A percentile compares a stretch with the other conserved stretches of the same genome.
phyloP scores from a whole-genome alignment of 192 early-diverging fungal genomes.

The Backusella morwellensis region DNA sequence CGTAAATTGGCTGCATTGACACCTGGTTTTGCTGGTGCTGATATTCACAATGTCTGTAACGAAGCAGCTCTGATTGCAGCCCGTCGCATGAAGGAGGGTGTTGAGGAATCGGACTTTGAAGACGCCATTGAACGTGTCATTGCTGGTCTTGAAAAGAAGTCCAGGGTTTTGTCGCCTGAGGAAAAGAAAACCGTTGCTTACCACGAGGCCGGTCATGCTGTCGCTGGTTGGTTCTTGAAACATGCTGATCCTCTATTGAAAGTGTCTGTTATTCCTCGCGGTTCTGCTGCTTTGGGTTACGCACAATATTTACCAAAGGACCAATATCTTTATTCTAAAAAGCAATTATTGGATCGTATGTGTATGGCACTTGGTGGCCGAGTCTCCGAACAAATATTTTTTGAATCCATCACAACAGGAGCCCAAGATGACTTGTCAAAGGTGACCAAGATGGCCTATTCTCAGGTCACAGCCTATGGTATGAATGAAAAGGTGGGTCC shows the following conservation, averaged over 20 bases:
- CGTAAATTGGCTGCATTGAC: conserved; percentile 92
- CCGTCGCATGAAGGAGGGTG: conserved; percentile 71
- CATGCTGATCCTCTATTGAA: conserved; percentile 96
- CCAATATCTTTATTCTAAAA: conserved; percentile 91
- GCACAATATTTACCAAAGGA: conserved; percentile 99
- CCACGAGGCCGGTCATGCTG: conserved; percentile 99
- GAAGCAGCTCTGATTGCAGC: conserved; percentile 98
- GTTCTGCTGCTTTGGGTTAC: conserved; percentile 94
- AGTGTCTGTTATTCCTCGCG: conserved; percentile 98
- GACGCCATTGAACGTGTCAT: conserved; percentile 97
- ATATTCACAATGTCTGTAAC: conserved; percentile 98
- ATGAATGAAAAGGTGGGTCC: conserved; percentile 91
- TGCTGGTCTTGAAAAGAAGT: conserved; percentile 98
- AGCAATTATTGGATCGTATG: conserved; percentile 89
- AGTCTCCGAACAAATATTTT: conserved; percentile 91
- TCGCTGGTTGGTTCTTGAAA: conserved; percentile 96
- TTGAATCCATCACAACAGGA: conserved; percentile 91
- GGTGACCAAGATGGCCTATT: conserved; percentile 96
- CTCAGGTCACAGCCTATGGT: conserved; percentile 90
- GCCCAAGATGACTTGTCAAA: conserved; percentile 96
- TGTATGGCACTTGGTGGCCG: conserved; percentile 87
- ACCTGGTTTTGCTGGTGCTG: conserved; percentile 97
- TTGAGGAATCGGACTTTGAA: conserved; percentile 91
- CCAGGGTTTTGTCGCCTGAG: conserved; percentile 87
- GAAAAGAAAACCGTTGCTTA: conserved; percentile 99